phyloP scores from a whole-genome alignment of 257 asterid species.

The Salvia rosmarinus region DNA sequence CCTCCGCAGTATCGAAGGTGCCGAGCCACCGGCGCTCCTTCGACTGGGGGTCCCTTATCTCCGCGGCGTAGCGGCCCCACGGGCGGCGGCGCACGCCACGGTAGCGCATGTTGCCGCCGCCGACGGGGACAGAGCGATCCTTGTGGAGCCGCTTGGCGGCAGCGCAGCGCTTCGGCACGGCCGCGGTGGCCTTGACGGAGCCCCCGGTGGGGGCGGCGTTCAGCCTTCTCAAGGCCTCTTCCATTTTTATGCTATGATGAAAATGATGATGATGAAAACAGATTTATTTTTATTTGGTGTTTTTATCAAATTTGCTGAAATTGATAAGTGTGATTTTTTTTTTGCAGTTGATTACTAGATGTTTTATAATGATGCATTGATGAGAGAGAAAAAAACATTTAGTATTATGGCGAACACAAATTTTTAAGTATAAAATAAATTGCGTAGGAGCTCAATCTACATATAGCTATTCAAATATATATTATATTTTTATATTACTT shows the following conservation, averaged over 20 bases:
- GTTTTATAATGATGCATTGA: slow-evolving; percentile 41
- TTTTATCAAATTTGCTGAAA: no score
- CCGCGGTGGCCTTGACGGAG: slow-evolving; percentile 34
- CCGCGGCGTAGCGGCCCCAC: slow-evolving; percentile 97
- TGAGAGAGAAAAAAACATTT: not conserved
- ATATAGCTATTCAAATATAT: not conserved
- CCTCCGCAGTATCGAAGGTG: slow-evolving; percentile 92
- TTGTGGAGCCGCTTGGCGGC: slow-evolving; percentile 54
- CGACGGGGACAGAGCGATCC: slow-evolving; percentile 36
- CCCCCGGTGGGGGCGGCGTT: slow-evolving; percentile 45
- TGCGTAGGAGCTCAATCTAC: not conserved
- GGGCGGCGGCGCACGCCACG: slow-evolving; percentile 98
- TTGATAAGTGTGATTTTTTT: no score
- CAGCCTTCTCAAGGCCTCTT: slow-evolving; percentile 75
- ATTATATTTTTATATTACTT: not conserved
- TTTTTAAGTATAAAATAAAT: not conserved
- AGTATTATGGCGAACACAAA: not conserved
- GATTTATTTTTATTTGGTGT: no score
- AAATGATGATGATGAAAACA: not conserved
- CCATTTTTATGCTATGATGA: slow-evolving; percentile 48
- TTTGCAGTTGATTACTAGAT: not conserved
- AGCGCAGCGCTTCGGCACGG: slow-evolving; percentile 49
- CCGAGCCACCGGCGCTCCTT: slow-evolving; percentile 95
- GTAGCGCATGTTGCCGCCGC: slow-evolving; percentile 52
- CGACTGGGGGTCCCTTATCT: slow-evolving; percentile 83